Base-by-base conservation (phyloP, 345 rosid species). In the Lenwebbia sp. region DNA sequence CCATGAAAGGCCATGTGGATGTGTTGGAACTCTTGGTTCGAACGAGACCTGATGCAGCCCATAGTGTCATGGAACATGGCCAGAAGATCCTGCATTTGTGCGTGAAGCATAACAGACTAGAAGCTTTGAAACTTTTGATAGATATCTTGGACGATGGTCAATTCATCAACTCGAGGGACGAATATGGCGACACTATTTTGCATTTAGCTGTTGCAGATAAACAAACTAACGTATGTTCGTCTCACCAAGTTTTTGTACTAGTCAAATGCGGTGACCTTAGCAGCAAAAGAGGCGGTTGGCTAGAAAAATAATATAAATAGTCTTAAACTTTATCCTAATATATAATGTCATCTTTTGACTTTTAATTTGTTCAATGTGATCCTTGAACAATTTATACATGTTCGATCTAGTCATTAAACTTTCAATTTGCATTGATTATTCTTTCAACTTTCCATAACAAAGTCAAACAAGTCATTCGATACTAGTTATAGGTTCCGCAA, bases 1-100 rank as follows among this genome's bases (percentile, higher is more conserved):
- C 86, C 1, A 50, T 85, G 57, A 87, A 82, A 81, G 88, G 89
- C 0, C 62, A 82, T 28, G 89, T 86, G 7, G 82, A 87, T 44
- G 85, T 87, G 5, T 12, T 87, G 53, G 8, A 60, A 28, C 28
- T 10, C 14, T 82, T 87, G 85, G 11, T 87, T 11, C 23, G 2
- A 5, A 19, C 13, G 0, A 82, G 22, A 26, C 84, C 84, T 0
- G 3, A 13, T 7, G 88, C 85, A 26, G 78, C 85, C 47, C 60
- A 1, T 52, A 57, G n/a, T 37, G 74, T 76, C 2, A 6, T 3
- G 2, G 1, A 17, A 4, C 28, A 49, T 50, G 33, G 54, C 6
- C 76, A 86, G 28, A 83, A 54, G 0, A 44, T 86, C 28, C 22
- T 86, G 5, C 88, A 86, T 62, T 44, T 62, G 57, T 86, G 88